Evolutionary conservation across 352 stramenopile species (phyloP).

Genomic region (Phytophthora boehmeriae): DNA sequence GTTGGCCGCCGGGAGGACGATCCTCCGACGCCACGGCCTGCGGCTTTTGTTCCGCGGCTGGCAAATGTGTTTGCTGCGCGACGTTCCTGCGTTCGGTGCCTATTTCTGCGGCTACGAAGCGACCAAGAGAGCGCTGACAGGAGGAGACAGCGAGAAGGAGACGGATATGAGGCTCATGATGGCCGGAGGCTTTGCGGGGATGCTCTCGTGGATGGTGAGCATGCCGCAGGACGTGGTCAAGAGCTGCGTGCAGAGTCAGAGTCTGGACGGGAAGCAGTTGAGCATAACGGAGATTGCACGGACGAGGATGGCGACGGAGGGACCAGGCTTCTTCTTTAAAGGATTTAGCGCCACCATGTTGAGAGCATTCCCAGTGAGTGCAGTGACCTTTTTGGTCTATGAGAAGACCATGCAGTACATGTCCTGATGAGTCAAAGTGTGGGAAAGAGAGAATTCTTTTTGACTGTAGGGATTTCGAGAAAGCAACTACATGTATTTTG

Average conservation of each 20-base stretch:
- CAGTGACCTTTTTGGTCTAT: slow-evolving; percentile 88
- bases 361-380: slow-evolving; percentile 82
- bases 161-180: slow-evolving; percentile 74
- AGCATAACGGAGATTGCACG: slow-evolving; percentile 51
- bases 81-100: slow-evolving; percentile 78
- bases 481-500: slow-evolving; percentile 16
- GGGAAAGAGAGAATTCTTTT: too few species aligned
- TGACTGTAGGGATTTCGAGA: too few species aligned
- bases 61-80: slow-evolving; percentile 70
- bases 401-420: slow-evolving; percentile 85
- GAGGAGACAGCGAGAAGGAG: slow-evolving; percentile 60
- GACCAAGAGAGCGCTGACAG: slow-evolving; percentile 61
- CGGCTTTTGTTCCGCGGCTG: slow-evolving; percentile 68
- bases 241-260: slow-evolving; percentile 86
- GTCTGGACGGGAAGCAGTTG: slow-evolving; percentile 44
- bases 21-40: slow-evolving; percentile 48
- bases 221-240: slow-evolving; percentile 92
- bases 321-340: slow-evolving; percentile 79
- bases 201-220: slow-evolving; percentile 78
- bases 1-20: slow-evolving; percentile 48
- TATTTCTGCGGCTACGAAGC: slow-evolving; percentile 87
- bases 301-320: slow-evolving; percentile 53
- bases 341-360: slow-evolving; percentile 83
- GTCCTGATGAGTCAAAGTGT: slow-evolving; percentile 42
- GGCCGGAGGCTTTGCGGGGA: slow-evolving; percentile 74